A percentile compares a stretch with the other conserved stretches of the same genome.
Conservation (phyloP, 495 filamentous ascomycete genomes). For the Bombardia bombarda region DNA sequence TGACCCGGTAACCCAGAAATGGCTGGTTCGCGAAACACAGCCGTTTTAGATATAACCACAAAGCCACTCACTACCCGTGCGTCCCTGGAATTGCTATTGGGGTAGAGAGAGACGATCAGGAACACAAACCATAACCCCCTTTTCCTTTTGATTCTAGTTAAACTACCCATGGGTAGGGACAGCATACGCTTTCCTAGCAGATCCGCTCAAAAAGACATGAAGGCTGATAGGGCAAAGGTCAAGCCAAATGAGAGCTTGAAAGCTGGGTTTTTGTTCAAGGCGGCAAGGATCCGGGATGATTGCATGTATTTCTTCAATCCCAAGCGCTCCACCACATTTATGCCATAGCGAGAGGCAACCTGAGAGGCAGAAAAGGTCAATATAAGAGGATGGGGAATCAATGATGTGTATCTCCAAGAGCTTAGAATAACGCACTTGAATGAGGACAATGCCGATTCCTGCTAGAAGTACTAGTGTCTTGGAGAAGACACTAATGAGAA, state of each 20-base stretch:
- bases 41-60: slow-evolving; percentile 37
- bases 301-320: slow-evolving; percentile 26
- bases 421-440: slow-evolving; percentile 50
- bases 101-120: too few relatives aligned
- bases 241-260: slow-evolving; percentile 74
- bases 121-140: too few relatives aligned
- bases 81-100: too few relatives aligned
- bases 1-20: slow-evolving; percentile 59
- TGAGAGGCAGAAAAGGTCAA: background rate
- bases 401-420: background rate
- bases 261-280: slow-evolving; percentile 57
- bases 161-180: too few relatives aligned
- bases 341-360: slow-evolving; percentile 65
- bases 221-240: slow-evolving; percentile 71
- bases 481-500: slow-evolving; percentile 69
- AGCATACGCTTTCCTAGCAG: too few relatives aligned
- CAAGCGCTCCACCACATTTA: slow-evolving; percentile 47
- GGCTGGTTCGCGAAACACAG: slow-evolving; percentile 81
- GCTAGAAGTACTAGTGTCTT: slow-evolving; percentile 63
- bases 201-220: slow-evolving; percentile 54
- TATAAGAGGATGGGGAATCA: background rate
- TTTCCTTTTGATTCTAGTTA: too few relatives aligned
- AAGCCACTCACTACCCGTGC: too few relatives aligned
- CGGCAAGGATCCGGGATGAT: slow-evolving; percentile 49
- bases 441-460: slow-evolving; percentile 58